phyloP scores from a whole-genome alignment of 1,139 yeast species.

The Blastobotrys petasosporus region DNA sequence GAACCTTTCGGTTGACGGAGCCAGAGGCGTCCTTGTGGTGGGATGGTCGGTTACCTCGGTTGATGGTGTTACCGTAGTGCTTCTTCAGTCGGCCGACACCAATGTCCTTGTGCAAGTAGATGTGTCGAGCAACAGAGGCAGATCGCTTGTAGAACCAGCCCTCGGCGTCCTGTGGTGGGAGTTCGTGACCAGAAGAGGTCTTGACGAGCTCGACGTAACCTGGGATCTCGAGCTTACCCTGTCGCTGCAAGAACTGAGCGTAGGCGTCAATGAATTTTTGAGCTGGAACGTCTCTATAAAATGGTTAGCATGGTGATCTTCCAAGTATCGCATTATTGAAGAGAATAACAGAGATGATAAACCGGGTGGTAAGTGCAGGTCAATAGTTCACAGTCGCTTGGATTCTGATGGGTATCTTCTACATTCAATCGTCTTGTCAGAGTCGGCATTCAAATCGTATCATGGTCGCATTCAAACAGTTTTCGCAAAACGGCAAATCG shows the following conservation, averaged over 20 bases:
- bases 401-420: too few species aligned
- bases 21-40: constrained; percentile 99
- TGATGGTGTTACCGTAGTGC: constrained; percentile 98
- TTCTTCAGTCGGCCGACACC: constrained; percentile 99
- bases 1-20: constrained; percentile 96
- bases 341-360: too few species aligned
- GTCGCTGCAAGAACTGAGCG: constrained; percentile 99
- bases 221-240: constrained; percentile 99
- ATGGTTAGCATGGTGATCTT: constrained; percentile 1
- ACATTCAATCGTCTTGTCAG: too few species aligned
- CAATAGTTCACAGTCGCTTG: too few species aligned
- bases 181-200: constrained; percentile 98
- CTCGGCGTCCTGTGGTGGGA: constrained; percentile 99
- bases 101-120: constrained; percentile 98
- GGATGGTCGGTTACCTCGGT: constrained; percentile 99
- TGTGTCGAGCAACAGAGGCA: constrained; percentile 99
- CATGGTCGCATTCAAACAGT: not conserved
- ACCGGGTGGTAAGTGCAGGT: too few species aligned
- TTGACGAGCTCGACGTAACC: constrained; percentile 99
- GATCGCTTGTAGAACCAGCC: constrained; percentile 99
- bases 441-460: too few species aligned
- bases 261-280: constrained; percentile 99
- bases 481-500: not conserved
- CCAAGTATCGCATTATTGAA: not conserved
- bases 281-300: constrained; percentile 88